Percentiles rank a stretch among this genome's conserved stretches.
Evolutionary conservation across 495 filamentous ascomycete species (phyloP).

Genomic region (Wilcoxina mikolae): DNA sequence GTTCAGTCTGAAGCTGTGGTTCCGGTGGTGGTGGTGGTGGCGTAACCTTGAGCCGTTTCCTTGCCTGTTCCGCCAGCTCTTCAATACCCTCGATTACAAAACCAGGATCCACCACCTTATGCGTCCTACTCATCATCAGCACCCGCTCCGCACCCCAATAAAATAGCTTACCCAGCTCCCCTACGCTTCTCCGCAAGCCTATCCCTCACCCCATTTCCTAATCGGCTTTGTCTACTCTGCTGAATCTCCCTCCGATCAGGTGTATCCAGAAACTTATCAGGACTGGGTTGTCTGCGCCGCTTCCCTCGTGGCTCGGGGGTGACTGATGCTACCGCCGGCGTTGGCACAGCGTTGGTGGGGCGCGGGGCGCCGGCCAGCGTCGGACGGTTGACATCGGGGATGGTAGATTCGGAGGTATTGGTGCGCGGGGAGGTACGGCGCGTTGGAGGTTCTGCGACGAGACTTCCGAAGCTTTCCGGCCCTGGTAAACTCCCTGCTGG

Average conservation of each 20-base stretch:
- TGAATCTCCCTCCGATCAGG: conserved; percentile 2
- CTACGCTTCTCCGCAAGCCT: not conserved
- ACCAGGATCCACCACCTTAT: conserved; percentile 1
- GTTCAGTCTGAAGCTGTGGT: no score
- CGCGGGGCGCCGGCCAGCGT: not conserved
- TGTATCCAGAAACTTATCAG: conserved; percentile 15
- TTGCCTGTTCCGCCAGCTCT: not conserved
- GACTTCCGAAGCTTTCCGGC: not conserved
- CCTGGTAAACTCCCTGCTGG: not conserved
- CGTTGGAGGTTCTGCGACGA: not conserved
- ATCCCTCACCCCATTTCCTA: not conserved
- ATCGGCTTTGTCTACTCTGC: not conserved
- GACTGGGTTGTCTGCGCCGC: conserved; percentile 20
- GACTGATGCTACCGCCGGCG: not conserved
- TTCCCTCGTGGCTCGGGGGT: conserved; percentile 20
- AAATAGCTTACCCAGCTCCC: conserved; percentile 9
- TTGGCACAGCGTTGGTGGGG: not conserved
- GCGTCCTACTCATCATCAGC: conserved; percentile 1
- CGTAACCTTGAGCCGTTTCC: not conserved
- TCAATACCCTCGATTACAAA: not conserved
- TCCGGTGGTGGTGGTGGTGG: not conserved
- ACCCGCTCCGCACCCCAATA: not conserved
- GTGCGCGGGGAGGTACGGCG: conserved; percentile 9
- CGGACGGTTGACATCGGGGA: not conserved
- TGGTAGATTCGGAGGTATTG: not conserved